These are phyloP conservation scores for Misopates orontium DNA, from an alignment of 257 asterid species.

Conservation along the genomic window DNA sequence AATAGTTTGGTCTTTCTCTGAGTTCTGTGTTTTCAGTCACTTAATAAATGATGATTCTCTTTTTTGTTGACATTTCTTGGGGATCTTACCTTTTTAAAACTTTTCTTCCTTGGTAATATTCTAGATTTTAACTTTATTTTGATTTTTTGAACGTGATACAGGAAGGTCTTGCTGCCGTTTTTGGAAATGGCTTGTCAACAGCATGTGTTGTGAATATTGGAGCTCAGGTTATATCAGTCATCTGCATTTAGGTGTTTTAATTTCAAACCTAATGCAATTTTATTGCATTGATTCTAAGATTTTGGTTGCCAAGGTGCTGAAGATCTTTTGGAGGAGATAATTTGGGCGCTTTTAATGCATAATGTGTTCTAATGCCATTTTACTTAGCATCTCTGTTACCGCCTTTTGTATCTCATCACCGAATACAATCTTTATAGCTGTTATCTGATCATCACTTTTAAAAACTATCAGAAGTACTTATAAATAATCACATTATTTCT, in stretches of 20 bases:
- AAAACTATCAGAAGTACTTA: not conserved
- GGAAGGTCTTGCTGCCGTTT: too few species aligned
- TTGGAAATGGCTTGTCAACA: conserved; percentile 91
- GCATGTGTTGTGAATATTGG: conserved; percentile 94
- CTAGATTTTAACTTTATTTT: not conserved
- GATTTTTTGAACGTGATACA: conserved; percentile 29
- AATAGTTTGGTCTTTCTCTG: conserved; percentile 18
- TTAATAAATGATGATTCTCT: conserved; percentile 3
- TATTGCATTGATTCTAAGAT: conserved; percentile 4
- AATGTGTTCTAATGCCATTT: too few species aligned
- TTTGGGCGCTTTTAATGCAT: not conserved
- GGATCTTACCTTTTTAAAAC: conserved; percentile 7
- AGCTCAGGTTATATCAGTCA: conserved; percentile 90
- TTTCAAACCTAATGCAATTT: conserved; percentile 15
- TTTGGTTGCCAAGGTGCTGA: conserved; percentile 13
- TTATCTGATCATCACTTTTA: conserved; percentile 6
- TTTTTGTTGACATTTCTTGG: conserved; percentile 11
- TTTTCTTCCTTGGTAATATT: conserved; percentile 17
- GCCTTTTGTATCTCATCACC: too few species aligned
- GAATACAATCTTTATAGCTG: not conserved
- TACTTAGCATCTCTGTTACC: not conserved
- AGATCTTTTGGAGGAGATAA: too few species aligned
- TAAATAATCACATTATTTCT: not conserved
- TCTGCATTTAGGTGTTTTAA: conserved; percentile 80
- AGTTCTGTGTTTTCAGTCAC: conserved; percentile 8